These are phyloP conservation scores for Cudoniella acicularis DNA, from an alignment of 495 filamentous ascomycete genomes.

Conservation along the genomic window DNA sequence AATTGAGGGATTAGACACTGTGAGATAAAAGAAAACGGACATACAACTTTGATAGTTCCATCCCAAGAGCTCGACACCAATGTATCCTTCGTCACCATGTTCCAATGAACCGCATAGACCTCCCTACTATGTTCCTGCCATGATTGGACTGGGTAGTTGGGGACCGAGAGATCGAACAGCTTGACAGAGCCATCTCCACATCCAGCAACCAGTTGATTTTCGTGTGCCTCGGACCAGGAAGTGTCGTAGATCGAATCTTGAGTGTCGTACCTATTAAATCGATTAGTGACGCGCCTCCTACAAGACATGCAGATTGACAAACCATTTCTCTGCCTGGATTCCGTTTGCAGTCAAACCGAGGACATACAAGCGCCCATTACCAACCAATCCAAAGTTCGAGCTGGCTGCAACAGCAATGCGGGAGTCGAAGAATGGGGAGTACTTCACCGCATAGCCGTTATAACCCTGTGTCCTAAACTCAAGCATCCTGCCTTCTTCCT, in stretches of 20 bases:
- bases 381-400: slow-evolving; percentile 93
- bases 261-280: slow-evolving; percentile 72
- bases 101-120: slow-evolving; percentile 89
- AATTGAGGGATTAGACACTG: too few relatives aligned
- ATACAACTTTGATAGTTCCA: slow-evolving; percentile 80
- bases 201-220: slow-evolving; percentile 85
- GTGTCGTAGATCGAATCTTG: slow-evolving; percentile 95
- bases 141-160: slow-evolving; percentile 76
- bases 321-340: slow-evolving; percentile 76
- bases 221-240: slow-evolving; percentile 90
- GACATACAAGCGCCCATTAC: slow-evolving; percentile 86
- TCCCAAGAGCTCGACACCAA: slow-evolving; percentile 93
- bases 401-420: slow-evolving; percentile 82
- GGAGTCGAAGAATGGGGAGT: slow-evolving; percentile 96
- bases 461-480: slow-evolving; percentile 89
- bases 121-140: slow-evolving; percentile 93
- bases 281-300: slow-evolving; percentile 2
- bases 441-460: slow-evolving; percentile 93
- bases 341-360: slow-evolving; percentile 76
- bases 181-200: slow-evolving; percentile 91
- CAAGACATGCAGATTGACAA: slow-evolving; percentile 17
- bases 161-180: slow-evolving; percentile 77
- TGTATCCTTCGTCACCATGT: slow-evolving; percentile 80
- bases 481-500: slow-evolving; percentile 55
- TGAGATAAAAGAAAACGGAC: slow-evolving; percentile 15